Evolutionary conservation across 2,329 filamentous ascomycete genomes (phyloP).

Genomic region (Aspergillus sp.): DNA sequence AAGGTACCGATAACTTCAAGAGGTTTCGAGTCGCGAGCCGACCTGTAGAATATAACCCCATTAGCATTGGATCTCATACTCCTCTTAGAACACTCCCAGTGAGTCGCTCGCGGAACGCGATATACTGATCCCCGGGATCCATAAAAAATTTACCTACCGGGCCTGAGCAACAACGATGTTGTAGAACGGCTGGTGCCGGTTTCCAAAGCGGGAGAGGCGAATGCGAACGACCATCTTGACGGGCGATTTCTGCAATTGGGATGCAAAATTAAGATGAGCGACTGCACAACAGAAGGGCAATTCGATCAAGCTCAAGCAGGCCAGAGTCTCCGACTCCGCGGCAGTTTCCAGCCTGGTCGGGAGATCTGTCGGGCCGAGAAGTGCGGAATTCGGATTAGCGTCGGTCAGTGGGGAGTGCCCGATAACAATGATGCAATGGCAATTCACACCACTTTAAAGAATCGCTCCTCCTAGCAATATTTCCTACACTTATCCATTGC

Average conservation of each 20-base stretch:
- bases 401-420: conserved; percentile 15
- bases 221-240: conserved; percentile 85
- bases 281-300: conserved; percentile 10
- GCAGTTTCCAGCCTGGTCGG: conserved; percentile 31
- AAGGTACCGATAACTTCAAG: conserved; percentile 84
- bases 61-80: conserved; percentile 5
- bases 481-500: background rate
- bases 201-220: conserved; percentile 89
- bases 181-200: conserved; percentile 85
- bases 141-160: conserved; percentile 59
- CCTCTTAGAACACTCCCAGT: background rate
- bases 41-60: conserved; percentile 53
- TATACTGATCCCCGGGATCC: background rate
- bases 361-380: conserved; percentile 28
- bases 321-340: conserved; percentile 26
- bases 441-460: background rate
- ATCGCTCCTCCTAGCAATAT: background rate
- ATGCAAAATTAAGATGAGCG: background rate
- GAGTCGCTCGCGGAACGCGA: background rate
- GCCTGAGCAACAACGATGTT: conserved; percentile 97
- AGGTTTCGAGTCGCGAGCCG: conserved; percentile 82
- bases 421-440: conserved; percentile 21
- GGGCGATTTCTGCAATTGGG: conserved; percentile 2
- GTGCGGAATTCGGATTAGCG: conserved; percentile 27
- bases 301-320: conserved; percentile 14